phyloP scores from a whole-genome alignment of 495 filamentous ascomycete species.

The Penicillium cosmopolitanum region DNA sequence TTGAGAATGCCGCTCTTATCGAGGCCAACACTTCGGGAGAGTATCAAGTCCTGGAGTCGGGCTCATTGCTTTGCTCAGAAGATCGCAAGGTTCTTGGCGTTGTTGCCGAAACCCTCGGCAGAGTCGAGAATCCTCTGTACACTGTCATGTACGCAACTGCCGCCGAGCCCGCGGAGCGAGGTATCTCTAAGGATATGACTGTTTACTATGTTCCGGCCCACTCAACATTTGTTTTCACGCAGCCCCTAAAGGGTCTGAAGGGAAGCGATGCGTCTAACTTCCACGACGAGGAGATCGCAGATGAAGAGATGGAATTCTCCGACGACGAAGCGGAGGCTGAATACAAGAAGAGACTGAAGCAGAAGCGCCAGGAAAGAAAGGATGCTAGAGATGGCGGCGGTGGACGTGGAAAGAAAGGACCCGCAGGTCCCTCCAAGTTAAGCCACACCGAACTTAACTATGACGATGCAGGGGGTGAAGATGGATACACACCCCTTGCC shows the following conservation, averaged over 20 bases:
- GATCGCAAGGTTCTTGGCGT: constrained; percentile 76
- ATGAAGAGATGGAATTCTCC: constrained; percentile 89
- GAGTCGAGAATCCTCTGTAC: constrained; percentile 82
- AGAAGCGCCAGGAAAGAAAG: constrained; percentile 56
- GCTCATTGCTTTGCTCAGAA: constrained; percentile 80
- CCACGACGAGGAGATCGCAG: constrained; percentile 87
- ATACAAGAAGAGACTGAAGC: constrained; percentile 70
- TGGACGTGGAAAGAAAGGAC: constrained; percentile 37
- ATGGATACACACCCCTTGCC: constrained; percentile 68
- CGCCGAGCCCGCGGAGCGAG: constrained; percentile 66
- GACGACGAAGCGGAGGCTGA: constrained; percentile 93
- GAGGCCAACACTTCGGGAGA: constrained; percentile 79
- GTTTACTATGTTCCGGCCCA: constrained; percentile 79
- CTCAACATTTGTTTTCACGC: constrained; percentile 81
- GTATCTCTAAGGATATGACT: constrained; percentile 63
- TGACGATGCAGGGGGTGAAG: constrained; percentile 52
- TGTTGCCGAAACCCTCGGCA: constrained; percentile 78
- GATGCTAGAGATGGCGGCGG: constrained; percentile 39
- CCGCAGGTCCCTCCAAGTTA: constrained; percentile 43
- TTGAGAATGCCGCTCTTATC: constrained; percentile 78
- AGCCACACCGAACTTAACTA: constrained; percentile 58
- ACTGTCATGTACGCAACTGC: constrained; percentile 69
- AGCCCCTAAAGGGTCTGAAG: constrained; percentile 73
- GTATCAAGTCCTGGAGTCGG: constrained; percentile 78
- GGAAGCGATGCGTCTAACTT: constrained; percentile 92